Evolutionary conservation across 2,329 filamentous ascomycete species (phyloP).

Genomic region (Camillea tinctor): DNA sequence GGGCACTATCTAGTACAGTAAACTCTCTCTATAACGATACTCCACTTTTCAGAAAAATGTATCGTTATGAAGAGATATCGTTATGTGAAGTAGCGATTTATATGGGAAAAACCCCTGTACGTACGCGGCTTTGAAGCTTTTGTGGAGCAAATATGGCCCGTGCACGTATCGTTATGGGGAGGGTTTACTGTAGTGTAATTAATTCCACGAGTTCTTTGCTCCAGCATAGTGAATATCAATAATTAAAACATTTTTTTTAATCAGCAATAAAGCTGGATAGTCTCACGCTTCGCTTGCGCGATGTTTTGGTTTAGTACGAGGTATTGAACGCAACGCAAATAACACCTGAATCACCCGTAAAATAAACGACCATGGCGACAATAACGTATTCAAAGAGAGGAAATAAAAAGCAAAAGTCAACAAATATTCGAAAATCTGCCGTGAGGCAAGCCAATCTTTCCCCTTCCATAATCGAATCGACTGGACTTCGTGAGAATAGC

Average conservation of each 20-base stretch:
- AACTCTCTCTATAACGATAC: no score
- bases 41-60: no score
- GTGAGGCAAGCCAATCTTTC: slow-evolving; percentile 38
- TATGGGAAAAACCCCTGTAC: no score
- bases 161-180: no score
- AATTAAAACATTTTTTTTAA: slow-evolving; percentile 3
- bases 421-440: slow-evolving; percentile 29
- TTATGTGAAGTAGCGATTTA: no score
- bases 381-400: slow-evolving; percentile 1
- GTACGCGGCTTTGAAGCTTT: no score
- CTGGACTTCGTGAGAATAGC: slow-evolving; percentile 9
- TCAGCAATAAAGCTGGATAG: slow-evolving; percentile 2
- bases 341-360: slow-evolving; percentile 7
- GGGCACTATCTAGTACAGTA: background rate
- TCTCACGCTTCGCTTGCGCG: slow-evolving; percentile 8
- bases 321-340: slow-evolving; percentile 8
- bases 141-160: no score
- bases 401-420: slow-evolving; percentile 24
- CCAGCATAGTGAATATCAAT: background rate
- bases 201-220: background rate
- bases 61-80: no score
- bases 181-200: no score
- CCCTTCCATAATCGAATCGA: slow-evolving; percentile 19
- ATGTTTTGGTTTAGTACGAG: slow-evolving; percentile 8
- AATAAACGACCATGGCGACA: background rate